These are phyloP conservation scores for Actinomucor elegans DNA, from an alignment of 371 early-diverging fungal species.

Conservation along the genomic window DNA sequence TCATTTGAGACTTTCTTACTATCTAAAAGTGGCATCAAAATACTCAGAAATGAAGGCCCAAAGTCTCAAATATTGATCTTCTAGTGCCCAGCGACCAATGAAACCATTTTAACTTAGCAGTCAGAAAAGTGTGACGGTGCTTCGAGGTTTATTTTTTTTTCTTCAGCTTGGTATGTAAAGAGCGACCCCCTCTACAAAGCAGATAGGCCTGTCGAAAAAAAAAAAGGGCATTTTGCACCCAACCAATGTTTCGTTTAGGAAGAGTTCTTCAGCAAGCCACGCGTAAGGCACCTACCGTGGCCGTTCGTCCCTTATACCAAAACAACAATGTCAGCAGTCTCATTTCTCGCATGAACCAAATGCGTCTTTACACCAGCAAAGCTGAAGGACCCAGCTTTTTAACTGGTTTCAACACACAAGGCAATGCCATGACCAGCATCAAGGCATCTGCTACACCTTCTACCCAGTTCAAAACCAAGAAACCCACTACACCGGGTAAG, in stretches of 20 bases:
- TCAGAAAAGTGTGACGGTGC: too few relatives aligned
- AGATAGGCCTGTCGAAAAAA: too few relatives aligned
- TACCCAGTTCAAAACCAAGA: constrained; percentile 87
- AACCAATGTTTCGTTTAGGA: constrained; percentile 26
- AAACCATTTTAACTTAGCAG: too few relatives aligned
- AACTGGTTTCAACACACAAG: constrained; percentile 49
- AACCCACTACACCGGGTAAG: constrained; percentile 87
- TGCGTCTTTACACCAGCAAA: constrained; percentile 10
- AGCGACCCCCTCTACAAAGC: too few relatives aligned
- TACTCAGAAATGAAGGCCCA: too few relatives aligned
- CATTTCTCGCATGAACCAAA: constrained; percentile 16
- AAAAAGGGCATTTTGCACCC: too few relatives aligned
- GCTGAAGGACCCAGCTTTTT: constrained; percentile 18
- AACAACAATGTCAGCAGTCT: constrained; percentile 3
- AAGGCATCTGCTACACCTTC: constrained; percentile 35
- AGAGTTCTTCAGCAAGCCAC: constrained; percentile 17
- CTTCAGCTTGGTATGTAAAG: too few relatives aligned
- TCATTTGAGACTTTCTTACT: too few relatives aligned
- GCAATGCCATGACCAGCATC: constrained; percentile 24
- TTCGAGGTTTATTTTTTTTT: too few relatives aligned
- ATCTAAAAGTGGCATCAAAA: too few relatives aligned
- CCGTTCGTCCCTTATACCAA: constrained; percentile 5
- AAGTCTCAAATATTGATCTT: too few relatives aligned
- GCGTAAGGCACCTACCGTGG: constrained; percentile 15
- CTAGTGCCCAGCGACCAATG: too few relatives aligned